Base-by-base conservation (phyloP, 1,284 basidiomycete species). In the Rugosomyces carneus region DNA sequence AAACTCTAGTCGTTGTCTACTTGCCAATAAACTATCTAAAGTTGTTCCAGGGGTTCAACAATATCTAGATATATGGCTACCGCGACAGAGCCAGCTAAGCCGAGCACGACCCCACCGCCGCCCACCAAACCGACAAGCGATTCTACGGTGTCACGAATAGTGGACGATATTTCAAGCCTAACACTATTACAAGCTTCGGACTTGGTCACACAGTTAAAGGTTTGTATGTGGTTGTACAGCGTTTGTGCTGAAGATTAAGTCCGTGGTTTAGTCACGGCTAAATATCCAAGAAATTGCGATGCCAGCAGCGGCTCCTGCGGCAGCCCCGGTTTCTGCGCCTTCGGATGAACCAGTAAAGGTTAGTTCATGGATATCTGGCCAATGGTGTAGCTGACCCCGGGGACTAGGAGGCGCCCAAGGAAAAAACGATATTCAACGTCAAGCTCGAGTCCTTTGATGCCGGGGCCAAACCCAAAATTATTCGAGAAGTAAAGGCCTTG, bases 211-310 rank as follows among this genome's bases (percentile, higher is more conserved):
- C 72, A 86, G 36, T 76, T 99, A 60, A 99, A 99, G 81, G 94
- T 89, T 67, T 62, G 67, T 47, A 32, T 16, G 16, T 10, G 23
- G 26, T 44, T 35, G 18, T 16, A n/a, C 31, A 21, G 20, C 42
- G 26, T 34, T 20, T 35, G 19, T 39, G 8, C 15, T 44, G 21
- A 51, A 27, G 6, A 40, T 11, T 20, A n/a, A 4, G 16, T 15
- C 11, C 36, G n/a, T 38, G n/a, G 26, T 7, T 21, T 41, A 96
- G 93, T 79, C 89, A 47, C 84, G 90, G 52, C 69, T 99, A 50
- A 99, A 99, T 68, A 99, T 99, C 57, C 91, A 94, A 67, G 96
- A 99, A 71, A 91, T 99, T 61, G 93, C 93, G 23, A 84, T 97
- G 80, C 93, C 94, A 31, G 71, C 88, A 32, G 82, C 90, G 1